Base-by-base conservation (phyloP, 345 rosid species). In the Salix koriyanagi region DNA sequence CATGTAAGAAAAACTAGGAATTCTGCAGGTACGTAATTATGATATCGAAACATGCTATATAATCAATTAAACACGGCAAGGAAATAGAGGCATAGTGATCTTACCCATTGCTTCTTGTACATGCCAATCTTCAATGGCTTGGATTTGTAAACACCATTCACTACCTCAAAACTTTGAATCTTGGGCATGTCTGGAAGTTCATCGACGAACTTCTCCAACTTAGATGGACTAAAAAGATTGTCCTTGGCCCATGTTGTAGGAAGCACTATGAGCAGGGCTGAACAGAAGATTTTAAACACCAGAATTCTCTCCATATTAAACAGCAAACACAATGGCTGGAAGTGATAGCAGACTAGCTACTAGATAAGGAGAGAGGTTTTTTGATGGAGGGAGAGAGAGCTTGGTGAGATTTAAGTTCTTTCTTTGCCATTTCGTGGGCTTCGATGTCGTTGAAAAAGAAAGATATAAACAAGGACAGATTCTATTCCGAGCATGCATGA, bases 81-180 rank as follows among this genome's bases (percentile, higher is more conserved):
- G 36, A 13, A 42, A 67, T 15, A 34, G 66, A 71, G 46, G 12
- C 16, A 62, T 34, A 72, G 18, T 32, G 18, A 52, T 62, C 64
- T 69, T 85, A 96, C 99, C 99, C 97, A 93, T 79, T 75, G 75
- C 62, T 79, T 92, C 80, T 30, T 37, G 84, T 78, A 96, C 98
- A 96, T 96, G 86, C 95, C 97, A 80, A 96, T 93, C 23, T 79
- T 46, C 42, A 96, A 85, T 16, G 80, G 79, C 78, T 79, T 89
- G 10, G 93, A 61, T 72, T 76, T 87, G 72, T 85, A 80, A 62
- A 66, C 74, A 37, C 89, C 89, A 65, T 80, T 67, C 13, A 78
- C 80, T n/a, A 84, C 56, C 30, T 81, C 71, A 69, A 70, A 93
- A 30, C 89, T 92, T 21, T 39, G 76, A 81, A 96, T 75, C 69